Conservation (phyloP, 2,329 filamentous ascomycete species). For the Sclerotinia subarctica region DNA sequence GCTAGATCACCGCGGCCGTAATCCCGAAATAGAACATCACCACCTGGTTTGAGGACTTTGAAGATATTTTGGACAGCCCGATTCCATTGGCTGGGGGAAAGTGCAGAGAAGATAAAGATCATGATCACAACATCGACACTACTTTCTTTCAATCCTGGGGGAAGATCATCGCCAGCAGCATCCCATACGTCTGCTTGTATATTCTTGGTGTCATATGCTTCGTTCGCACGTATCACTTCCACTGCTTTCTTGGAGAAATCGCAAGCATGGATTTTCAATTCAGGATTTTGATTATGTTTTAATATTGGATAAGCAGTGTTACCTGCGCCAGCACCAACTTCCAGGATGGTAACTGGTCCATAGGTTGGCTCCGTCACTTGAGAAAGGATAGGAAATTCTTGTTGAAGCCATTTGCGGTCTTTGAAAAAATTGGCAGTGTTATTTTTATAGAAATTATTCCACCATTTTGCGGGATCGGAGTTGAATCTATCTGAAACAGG, state of each 20-base stretch:
- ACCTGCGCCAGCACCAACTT: slow-evolving; percentile 92
- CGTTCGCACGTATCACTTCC: slow-evolving; percentile 81
- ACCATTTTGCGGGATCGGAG: slow-evolving; percentile 87
- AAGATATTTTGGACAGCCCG: slow-evolving; percentile 78
- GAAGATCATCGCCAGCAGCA: slow-evolving; percentile 67
- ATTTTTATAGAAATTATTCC: slow-evolving; percentile 98
- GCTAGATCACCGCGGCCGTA: slow-evolving; percentile 94
- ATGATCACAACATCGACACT: slow-evolving; percentile 88
- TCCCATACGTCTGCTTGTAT: slow-evolving; percentile 97
- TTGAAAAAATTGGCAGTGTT: slow-evolving; percentile 99
- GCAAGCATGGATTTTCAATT: slow-evolving; percentile 84
- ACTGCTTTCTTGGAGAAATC: slow-evolving; percentile 96
- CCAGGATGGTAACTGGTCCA: slow-evolving; percentile 69
- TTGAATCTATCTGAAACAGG: slow-evolving; percentile 71
- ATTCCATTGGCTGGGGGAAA: slow-evolving; percentile 81
- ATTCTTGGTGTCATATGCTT: slow-evolving; percentile 66
- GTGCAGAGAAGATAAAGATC: slow-evolving; percentile 95
- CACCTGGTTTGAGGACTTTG: slow-evolving; percentile 82
- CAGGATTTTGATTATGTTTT: slow-evolving; percentile 75
- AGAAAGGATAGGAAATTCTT: slow-evolving; percentile 89
- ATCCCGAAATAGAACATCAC: slow-evolving; percentile 91
- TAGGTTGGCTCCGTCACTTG: slow-evolving; percentile 69
- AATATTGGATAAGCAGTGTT: slow-evolving; percentile 95
- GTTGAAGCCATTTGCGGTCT: slow-evolving; percentile 92
- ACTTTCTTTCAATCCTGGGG: slow-evolving; percentile 71